These are phyloP conservation scores for Hymenoscyphus occultus DNA, from an alignment of 2,329 filamentous ascomycete species.

Conservation along the genomic window DNA sequence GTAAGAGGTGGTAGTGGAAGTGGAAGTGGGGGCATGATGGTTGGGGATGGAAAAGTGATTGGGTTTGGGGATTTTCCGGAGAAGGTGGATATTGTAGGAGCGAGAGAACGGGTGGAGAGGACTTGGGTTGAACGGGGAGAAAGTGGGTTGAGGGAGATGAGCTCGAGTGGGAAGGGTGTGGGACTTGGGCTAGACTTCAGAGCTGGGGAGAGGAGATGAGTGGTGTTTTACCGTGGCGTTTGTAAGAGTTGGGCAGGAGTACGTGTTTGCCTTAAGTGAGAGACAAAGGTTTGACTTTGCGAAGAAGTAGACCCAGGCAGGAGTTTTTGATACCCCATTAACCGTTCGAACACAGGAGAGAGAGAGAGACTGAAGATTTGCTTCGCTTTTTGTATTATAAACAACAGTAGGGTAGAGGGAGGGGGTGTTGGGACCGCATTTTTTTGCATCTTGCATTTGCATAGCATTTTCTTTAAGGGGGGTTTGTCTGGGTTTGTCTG, in stretches of 20 bases:
- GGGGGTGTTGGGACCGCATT: no score
- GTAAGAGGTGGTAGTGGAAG: slow-evolving; percentile 13
- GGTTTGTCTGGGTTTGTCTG: no score
- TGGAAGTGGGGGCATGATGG: slow-evolving; percentile 20
- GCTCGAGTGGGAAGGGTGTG: no score
- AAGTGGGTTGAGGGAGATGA: background rate
- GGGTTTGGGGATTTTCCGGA: slow-evolving; percentile 31
- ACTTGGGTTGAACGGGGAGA: slow-evolving; percentile 18
- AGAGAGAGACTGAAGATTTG: no score
- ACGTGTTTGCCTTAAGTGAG: background rate
- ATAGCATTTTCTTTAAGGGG: no score
- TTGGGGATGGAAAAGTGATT: slow-evolving; percentile 22
- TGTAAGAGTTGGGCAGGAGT: background rate
- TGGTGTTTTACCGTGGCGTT: background rate
- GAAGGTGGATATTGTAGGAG: slow-evolving; percentile 19
- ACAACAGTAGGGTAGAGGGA: no score
- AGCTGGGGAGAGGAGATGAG: background rate
- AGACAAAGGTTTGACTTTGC: background rate
- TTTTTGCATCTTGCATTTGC: no score
- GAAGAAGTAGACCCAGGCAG: no score
- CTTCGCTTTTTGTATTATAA: no score
- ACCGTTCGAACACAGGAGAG: no score
- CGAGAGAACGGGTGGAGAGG: slow-evolving; percentile 22
- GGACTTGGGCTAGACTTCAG: slow-evolving; percentile 8
- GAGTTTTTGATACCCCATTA: no score